Percentiles rank a stretch among this genome's conserved stretches.
Evolutionary conservation across 805 yeast genomes (phyloP).

Genomic region (Starmerella khaoyaiensis): DNA sequence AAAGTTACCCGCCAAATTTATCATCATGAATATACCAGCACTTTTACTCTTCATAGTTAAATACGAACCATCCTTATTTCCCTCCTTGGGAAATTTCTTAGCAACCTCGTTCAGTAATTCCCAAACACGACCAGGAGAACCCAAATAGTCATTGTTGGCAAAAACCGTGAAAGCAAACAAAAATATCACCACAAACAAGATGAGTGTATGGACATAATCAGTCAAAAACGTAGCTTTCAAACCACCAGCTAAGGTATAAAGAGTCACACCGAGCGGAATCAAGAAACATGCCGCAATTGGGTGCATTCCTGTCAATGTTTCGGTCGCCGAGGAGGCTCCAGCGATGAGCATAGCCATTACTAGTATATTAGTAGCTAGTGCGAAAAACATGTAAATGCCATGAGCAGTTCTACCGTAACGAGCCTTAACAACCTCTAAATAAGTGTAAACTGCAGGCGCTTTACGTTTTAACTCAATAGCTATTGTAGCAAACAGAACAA

Average conservation of each 20-base stretch:
- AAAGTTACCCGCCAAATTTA: conserved; percentile 78
- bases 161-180: conserved; percentile 70
- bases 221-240: conserved; percentile 70
- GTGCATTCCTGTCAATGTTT: conserved; percentile 70
- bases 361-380: conserved; percentile 72
- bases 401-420: conserved; percentile 75
- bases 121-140: conserved; percentile 74
- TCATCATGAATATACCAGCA: conserved; percentile 83
- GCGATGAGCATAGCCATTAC: conserved; percentile 88
- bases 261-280: conserved; percentile 65
- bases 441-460: conserved; percentile 89
- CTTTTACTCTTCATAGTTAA: conserved; percentile 74
- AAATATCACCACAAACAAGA: conserved; percentile 61
- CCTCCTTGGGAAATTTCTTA: conserved; percentile 48
- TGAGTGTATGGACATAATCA: conserved; percentile 70
- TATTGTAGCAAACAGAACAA: conserved; percentile 68
- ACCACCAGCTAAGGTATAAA: conserved; percentile 71
- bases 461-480: conserved; percentile 81
- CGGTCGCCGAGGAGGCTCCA: conserved; percentile 78
- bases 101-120: conserved; percentile 52
- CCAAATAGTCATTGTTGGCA: conserved; percentile 55
- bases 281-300: conserved; percentile 71
- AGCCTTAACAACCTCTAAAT: conserved; percentile 66
- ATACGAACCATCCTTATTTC: conserved; percentile 77
- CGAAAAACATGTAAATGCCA: conserved; percentile 49